These are phyloP conservation scores for Aspergillus hortae DNA, from an alignment of 2,329 filamentous ascomycete species.

Conservation along the genomic window DNA sequence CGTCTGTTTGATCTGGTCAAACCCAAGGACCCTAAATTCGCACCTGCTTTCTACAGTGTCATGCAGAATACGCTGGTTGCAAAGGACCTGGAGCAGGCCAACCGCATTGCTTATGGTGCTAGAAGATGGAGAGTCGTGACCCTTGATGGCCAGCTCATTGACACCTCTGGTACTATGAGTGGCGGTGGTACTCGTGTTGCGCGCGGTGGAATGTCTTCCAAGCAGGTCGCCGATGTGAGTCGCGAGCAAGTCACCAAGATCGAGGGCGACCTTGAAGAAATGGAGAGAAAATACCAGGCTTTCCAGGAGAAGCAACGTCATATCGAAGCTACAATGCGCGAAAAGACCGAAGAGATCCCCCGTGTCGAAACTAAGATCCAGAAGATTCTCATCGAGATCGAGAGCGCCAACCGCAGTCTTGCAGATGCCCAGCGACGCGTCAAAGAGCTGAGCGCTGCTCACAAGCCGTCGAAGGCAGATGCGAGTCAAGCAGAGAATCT, in stretches of 20 bases:
- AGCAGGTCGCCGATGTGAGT: conserved; percentile 78
- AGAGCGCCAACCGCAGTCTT: conserved; percentile 80
- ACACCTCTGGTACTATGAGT: conserved; percentile 98
- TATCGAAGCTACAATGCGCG: conserved; percentile 68
- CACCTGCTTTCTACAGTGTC: conserved; percentile 89
- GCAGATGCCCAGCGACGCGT: conserved; percentile 79
- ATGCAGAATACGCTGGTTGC: conserved; percentile 94
- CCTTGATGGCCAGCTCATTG: conserved; percentile 89
- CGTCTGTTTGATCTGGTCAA: conserved; percentile 90
- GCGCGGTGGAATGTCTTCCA: conserved; percentile 94
- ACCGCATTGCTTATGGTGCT: conserved; percentile 92
- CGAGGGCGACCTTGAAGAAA: conserved; percentile 77
- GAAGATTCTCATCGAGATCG: conserved; percentile 83
- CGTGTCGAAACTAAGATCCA: conserved; percentile 85
- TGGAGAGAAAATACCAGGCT: conserved; percentile 77
- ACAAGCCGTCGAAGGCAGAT: conserved; percentile 76
- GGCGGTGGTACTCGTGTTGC: conserved; percentile 90
- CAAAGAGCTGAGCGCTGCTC: conserved; percentile 76
- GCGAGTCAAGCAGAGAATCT: conserved; percentile 68
- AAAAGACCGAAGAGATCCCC: conserved; percentile 74
- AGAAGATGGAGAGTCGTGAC: conserved; percentile 96
- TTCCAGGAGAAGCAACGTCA: conserved; percentile 83
- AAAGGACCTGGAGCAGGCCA: conserved; percentile 88
- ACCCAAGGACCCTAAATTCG: conserved; percentile 81
- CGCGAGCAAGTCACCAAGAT: conserved; percentile 87